These are phyloP conservation scores for Backusella luteola DNA, from an alignment of 192 early-diverging fungal species.

Conservation along the genomic window DNA sequence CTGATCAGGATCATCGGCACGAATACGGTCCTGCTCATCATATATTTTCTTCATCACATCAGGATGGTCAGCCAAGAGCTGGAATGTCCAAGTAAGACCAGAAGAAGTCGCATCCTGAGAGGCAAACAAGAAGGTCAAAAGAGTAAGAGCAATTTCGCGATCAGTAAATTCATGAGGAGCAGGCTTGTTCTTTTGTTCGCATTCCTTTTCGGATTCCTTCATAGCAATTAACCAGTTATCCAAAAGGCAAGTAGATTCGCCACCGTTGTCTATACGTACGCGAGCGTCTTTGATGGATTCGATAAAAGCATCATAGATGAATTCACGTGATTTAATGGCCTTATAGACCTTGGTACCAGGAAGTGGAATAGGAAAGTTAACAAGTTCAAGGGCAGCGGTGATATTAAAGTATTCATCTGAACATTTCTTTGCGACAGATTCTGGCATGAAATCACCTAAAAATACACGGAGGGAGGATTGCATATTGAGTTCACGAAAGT, in stretches of 20 bases:
- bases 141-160: slow-evolving; percentile 38
- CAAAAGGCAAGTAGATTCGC: slow-evolving; percentile 30
- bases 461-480: slow-evolving; percentile 42
- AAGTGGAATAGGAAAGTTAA: slow-evolving; percentile 45
- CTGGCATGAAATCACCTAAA: slow-evolving; percentile 35
- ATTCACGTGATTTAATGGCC: slow-evolving; percentile 40
- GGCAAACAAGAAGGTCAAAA: slow-evolving; percentile 45
- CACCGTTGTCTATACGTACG: slow-evolving; percentile 29
- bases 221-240: slow-evolving; percentile 38
- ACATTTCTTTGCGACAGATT: slow-evolving; percentile 32
- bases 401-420: slow-evolving; percentile 43
- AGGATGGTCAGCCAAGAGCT: slow-evolving; percentile 41
- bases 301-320: slow-evolving; percentile 39
- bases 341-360: slow-evolving; percentile 46
- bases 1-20: slow-evolving; percentile 20
- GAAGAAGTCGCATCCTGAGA: slow-evolving; percentile 45
- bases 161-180: slow-evolving; percentile 36
- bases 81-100: slow-evolving; percentile 45
- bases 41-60: slow-evolving; percentile 38
- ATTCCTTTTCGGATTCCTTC: slow-evolving; percentile 22
- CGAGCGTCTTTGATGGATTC: slow-evolving; percentile 35
- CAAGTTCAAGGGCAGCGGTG: slow-evolving; percentile 43
- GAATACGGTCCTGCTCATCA: slow-evolving; percentile 32
- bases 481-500: slow-evolving; percentile 46
- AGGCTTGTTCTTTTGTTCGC: slow-evolving; percentile 11